Base-by-base conservation (phyloP, 495 filamentous ascomycete genomes). In the Pseudevernia furfuracea region DNA sequence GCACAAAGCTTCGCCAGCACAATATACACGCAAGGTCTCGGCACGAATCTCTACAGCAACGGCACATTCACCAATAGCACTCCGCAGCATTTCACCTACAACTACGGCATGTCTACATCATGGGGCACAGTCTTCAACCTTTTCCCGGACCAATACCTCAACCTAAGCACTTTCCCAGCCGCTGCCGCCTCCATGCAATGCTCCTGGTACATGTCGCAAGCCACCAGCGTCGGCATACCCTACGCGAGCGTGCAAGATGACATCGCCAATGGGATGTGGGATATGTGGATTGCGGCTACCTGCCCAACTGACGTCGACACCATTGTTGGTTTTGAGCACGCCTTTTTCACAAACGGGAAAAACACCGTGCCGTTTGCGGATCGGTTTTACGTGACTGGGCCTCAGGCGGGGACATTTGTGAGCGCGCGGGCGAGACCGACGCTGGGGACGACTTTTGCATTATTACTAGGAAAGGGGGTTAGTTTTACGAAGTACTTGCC, bases 381-480 rank as follows among this genome's bases (percentile, higher is more conserved):
- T 71, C 71, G 77, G 3, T 81, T 77, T 62, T 67, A 77, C 46
- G 72, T 74, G 28, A 75, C 74, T 7, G 80, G 80, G 1, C 66
- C 73, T 56, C 72, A 72, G 9, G 74, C 72, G 63, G 71, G 53
- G 10, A n/a, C 62, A 58, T 71, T 39, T 60, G 66, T 82, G 58
- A 60, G 76, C 58, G 82, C 80, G 62, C 73, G 73, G n/a, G 82
- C 81, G 25, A 76, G 84, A 30, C 84, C 83, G 1, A 82, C 82
- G 6, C 81, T 81, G 0, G 83, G 82, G 25, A 80, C 80, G 1
- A 82, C 85, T 65, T 85, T 81, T 71, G 81, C 82, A 0, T 53
- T 82, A 11, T 71, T 83, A 65, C 77, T 80, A 9, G 72, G 77
- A 56, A 57, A 63, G 28, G 44, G 63, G 17, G 23, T 59, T 21